Percentiles rank a stretch among this genome's conserved stretches.
Conservation (phyloP, 176 grass and related monocot genomes). For the Cymbopogon citratus region DNA sequence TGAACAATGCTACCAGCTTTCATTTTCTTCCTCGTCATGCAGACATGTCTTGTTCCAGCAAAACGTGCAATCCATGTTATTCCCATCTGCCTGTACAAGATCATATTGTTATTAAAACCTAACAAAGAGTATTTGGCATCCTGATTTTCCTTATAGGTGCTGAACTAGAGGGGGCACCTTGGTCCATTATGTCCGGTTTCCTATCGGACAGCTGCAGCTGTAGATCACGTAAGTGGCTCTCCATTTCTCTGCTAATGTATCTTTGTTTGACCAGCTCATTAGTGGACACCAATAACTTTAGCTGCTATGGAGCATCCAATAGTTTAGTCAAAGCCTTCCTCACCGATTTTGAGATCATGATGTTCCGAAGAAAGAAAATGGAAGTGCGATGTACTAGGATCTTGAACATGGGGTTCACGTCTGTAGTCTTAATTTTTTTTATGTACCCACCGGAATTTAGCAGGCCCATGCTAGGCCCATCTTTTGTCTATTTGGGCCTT, state of each 20-base stretch:
- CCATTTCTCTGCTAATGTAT: slow-evolving; percentile 10
- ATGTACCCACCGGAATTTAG: not conserved
- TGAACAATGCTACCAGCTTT: not conserved
- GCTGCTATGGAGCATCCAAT: not conserved
- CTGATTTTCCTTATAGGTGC: not conserved
- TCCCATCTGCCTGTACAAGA: not conserved
- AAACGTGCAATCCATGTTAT: not conserved
- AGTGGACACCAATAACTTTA: slow-evolving; percentile 36
- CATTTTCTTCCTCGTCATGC: not conserved
- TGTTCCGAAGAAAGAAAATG: not conserved
- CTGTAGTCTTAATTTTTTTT: no score
- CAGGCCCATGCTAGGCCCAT: not conserved
- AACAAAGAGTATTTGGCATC: not conserved
- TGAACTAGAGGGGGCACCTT: slow-evolving; percentile 13
- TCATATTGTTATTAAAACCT: not conserved
- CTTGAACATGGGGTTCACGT: slow-evolving; percentile 10
- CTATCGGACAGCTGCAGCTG: slow-evolving; percentile 6
- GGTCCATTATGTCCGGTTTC: not conserved
- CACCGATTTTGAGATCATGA: not conserved
- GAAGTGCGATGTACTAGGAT: not conserved
- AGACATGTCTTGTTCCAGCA: not conserved
- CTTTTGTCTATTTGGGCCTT: not conserved
- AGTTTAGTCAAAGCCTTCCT: not conserved
- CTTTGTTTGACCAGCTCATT: slow-evolving; percentile 30
- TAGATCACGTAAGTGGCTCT: slow-evolving; percentile 28